These are phyloP conservation scores for Podila minutissima DNA, from an alignment of 192 early-diverging fungal genomes.

Conservation along the genomic window DNA sequence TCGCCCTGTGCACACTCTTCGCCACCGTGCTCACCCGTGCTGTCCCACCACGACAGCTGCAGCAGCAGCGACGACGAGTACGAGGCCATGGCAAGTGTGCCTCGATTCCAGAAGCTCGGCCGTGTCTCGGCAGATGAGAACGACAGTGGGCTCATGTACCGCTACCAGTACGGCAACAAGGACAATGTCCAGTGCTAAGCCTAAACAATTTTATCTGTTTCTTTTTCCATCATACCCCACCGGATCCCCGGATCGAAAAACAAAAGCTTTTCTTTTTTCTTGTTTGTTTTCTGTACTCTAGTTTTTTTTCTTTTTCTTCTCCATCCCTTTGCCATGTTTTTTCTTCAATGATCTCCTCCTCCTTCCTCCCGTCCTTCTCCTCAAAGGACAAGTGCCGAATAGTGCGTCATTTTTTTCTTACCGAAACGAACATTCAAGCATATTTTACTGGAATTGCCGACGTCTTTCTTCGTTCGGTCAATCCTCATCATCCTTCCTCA, in stretches of 20 bases:
- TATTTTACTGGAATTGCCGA: too few species aligned
- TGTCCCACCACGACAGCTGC: conserved; percentile 41
- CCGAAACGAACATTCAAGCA: too few species aligned
- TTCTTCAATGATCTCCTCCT: not conserved
- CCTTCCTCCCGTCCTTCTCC: not conserved
- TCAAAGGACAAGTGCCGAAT: too few species aligned
- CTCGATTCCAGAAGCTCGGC: not conserved
- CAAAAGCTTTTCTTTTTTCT: not conserved
- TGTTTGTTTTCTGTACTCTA: not conserved
- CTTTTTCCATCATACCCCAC: not conserved
- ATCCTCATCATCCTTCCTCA: not conserved
- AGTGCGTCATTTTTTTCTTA: too few species aligned
- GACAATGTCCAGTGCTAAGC: conserved; percentile 34
- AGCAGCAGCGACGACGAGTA: conserved; percentile 40
- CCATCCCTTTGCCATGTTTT: not conserved
- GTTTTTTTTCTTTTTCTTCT: conserved; percentile 9
- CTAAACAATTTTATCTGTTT: not conserved
- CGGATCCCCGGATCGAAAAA: too few species aligned
- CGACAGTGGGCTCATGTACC: conserved; percentile 24
- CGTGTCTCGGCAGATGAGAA: conserved; percentile 6
- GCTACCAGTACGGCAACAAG: conserved; percentile 32
- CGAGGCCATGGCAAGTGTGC: not conserved
- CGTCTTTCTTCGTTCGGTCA: not conserved
- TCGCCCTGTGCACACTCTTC: conserved; percentile 10
- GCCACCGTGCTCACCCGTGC: conserved; percentile 42